Conservation (phyloP, 768 basidiomycete genomes). For the Lactifluus pinguis region DNA sequence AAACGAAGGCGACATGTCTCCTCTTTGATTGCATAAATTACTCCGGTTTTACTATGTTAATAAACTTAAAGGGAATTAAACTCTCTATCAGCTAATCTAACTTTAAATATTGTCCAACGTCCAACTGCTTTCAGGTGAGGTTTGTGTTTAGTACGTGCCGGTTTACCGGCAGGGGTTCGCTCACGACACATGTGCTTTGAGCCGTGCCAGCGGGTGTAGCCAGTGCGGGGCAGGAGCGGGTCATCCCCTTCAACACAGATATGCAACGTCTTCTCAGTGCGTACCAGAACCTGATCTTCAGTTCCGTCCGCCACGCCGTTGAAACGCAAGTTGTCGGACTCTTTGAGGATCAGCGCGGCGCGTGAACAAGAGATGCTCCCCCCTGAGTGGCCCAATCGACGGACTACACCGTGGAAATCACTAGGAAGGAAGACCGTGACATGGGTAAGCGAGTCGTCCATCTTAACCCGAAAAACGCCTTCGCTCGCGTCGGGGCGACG, state of each 20-base stretch:
- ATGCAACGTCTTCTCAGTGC: conserved; percentile 10
- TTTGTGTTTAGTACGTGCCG: too few species aligned
- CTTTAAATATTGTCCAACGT: too few species aligned
- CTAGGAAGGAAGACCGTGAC: conserved; percentile 7
- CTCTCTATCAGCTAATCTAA: too few species aligned
- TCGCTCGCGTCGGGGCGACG: not conserved
- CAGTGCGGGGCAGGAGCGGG: not conserved
- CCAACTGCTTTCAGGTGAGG: too few species aligned
- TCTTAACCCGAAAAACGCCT: not conserved
- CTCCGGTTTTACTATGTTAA: too few species aligned
- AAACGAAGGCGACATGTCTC: too few species aligned
- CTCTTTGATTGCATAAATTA: too few species aligned
- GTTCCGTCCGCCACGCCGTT: not conserved
- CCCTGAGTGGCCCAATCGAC: conserved; percentile 11
- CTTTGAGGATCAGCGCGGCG: conserved; percentile 4
- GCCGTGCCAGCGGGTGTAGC: not conserved
- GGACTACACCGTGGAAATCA: conserved; percentile 13
- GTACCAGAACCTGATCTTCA: conserved; percentile 8
- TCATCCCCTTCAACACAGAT: conserved; percentile 4
- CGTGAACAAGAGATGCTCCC: conserved; percentile 11
- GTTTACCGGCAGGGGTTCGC: too few species aligned
- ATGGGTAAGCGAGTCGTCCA: conserved; percentile 5
- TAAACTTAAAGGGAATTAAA: too few species aligned
- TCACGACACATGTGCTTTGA: not conserved
- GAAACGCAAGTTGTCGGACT: conserved; percentile 3